A percentile compares a stretch with the other conserved stretches of the same genome.
phyloP scores from a whole-genome alignment of 1,284 basidiomycete genomes.

The Ustilago sp. region DNA sequence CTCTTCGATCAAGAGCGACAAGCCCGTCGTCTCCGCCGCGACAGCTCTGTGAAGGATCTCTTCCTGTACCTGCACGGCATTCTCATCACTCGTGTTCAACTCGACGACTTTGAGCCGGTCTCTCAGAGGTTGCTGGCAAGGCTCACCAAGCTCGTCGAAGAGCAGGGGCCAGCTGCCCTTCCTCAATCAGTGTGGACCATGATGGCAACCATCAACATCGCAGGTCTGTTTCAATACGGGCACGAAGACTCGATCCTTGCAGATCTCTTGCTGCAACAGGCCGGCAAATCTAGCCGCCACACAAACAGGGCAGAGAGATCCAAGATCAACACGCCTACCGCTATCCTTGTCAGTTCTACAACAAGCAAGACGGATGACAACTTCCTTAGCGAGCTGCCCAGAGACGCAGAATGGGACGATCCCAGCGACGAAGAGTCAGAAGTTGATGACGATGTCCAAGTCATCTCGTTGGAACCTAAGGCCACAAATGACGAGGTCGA shows the following conservation, averaged over 20 bases:
- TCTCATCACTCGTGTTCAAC: constrained; percentile 91
- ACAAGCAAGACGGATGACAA: constrained; percentile 42
- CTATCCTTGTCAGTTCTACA: constrained; percentile 55
- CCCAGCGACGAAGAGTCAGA: constrained; percentile 44
- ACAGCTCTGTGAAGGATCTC: constrained; percentile 81
- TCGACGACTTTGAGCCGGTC: constrained; percentile 87
- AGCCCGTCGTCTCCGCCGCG: constrained; percentile 73
- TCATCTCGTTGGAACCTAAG: constrained; percentile 40
- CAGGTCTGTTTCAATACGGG: constrained; percentile 87
- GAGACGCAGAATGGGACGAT: constrained; percentile 45
- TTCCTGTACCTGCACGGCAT: constrained; percentile 94
- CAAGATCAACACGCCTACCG: constrained; percentile 70
- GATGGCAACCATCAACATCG: constrained; percentile 89
- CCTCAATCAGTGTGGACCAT: constrained; percentile 90
- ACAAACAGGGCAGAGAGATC: constrained; percentile 64
- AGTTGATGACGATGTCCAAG: constrained; percentile 73
- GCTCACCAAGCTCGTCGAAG: constrained; percentile 69
- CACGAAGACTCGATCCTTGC: constrained; percentile 78
- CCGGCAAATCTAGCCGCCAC: constrained; percentile 20
- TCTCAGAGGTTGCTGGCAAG: constrained; percentile 87
- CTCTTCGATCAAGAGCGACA: constrained; percentile 82
- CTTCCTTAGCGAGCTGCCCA: constrained; percentile 40
- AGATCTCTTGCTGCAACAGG: constrained; percentile 26
- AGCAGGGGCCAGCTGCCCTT: constrained; percentile 26
- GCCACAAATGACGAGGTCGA: constrained; percentile 55